Percentiles rank a stretch among this genome's conserved stretches.
Evolutionary conservation across 495 filamentous ascomycete species (phyloP).

Genomic region (Aspergillus funiculosus): DNA sequence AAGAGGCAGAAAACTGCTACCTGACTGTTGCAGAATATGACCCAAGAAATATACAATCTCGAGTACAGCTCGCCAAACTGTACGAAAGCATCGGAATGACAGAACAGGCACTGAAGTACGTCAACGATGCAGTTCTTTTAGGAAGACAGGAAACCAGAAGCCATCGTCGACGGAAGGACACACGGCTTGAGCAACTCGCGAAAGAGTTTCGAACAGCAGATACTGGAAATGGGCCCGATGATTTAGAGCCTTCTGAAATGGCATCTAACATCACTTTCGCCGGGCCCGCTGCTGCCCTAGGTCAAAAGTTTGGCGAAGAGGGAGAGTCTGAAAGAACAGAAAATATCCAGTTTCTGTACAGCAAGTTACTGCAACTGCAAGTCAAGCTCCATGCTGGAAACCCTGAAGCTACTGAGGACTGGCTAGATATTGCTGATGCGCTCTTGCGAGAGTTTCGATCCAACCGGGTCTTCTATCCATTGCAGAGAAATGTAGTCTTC

Average conservation of each 20-base stretch:
- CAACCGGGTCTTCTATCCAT: slow-evolving; percentile 70
- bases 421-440: slow-evolving; percentile 68
- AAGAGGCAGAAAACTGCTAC: slow-evolving; percentile 70
- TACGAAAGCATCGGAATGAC: slow-evolving; percentile 65
- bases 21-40: slow-evolving; percentile 65
- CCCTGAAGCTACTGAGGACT: slow-evolving; percentile 50
- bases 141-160: slow-evolving; percentile 37
- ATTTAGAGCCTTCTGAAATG: too few relatives aligned
- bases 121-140: slow-evolving; percentile 67
- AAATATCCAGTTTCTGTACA: slow-evolving; percentile 53
- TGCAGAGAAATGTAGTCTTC: slow-evolving; percentile 64
- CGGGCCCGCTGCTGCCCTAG: slow-evolving; percentile 15
- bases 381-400: slow-evolving; percentile 48
- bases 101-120: slow-evolving; percentile 66
- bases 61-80: slow-evolving; percentile 70
- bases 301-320: slow-evolving; percentile 15
- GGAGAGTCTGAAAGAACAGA: slow-evolving; percentile 42
- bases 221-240: not conserved
- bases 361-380: slow-evolving; percentile 48
- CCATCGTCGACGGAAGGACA: slow-evolving; percentile 34
- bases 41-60: slow-evolving; percentile 59
- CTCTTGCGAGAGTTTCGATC: slow-evolving; percentile 75
- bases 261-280: too few relatives aligned
- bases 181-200: slow-evolving; percentile 39
- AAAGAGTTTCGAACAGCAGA: slow-evolving; percentile 34